phyloP scores from a whole-genome alignment of 1,284 basidiomycete species.

The Blastosporella zonata region DNA sequence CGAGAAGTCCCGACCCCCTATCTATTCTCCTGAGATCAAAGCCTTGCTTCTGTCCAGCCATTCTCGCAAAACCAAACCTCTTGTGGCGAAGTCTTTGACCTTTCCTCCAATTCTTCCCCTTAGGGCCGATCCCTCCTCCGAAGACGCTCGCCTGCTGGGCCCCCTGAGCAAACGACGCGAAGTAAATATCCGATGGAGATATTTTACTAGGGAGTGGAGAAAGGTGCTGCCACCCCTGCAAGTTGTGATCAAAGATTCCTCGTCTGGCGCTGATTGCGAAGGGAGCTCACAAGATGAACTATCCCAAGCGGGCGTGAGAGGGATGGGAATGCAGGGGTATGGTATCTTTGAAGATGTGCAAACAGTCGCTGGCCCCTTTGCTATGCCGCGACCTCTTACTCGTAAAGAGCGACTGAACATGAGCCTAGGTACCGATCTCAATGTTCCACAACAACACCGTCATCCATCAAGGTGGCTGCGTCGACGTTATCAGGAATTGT shows the following conservation, averaged over 20 bases:
- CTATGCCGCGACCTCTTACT: slow-evolving; percentile 24
- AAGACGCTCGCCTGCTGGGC: slow-evolving; percentile 59
- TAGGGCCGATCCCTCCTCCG: slow-evolving; percentile 54
- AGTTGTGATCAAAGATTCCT: slow-evolving; percentile 29
- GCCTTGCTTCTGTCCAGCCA: slow-evolving; percentile 55
- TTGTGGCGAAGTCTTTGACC: slow-evolving; percentile 37
- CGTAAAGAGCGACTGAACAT: slow-evolving; percentile 29
- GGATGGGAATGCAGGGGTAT: slow-evolving; percentile 43
- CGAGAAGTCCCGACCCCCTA: slow-evolving; percentile 57
- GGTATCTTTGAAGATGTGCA: slow-evolving; percentile 48
- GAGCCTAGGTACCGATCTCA: not conserved
- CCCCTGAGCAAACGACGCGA: slow-evolving; percentile 68
- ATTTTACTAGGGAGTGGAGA: slow-evolving; percentile 51
- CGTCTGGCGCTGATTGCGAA: not conserved
- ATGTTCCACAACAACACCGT: slow-evolving; percentile 8
- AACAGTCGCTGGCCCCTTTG: slow-evolving; percentile 38
- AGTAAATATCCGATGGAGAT: slow-evolving; percentile 69
- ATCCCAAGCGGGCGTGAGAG: slow-evolving; percentile 18
- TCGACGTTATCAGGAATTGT: slow-evolving; percentile 59
- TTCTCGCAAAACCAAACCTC: slow-evolving; percentile 46
- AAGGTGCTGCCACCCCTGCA: slow-evolving; percentile 61
- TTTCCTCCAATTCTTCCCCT: slow-evolving; percentile 55
- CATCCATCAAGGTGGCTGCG: slow-evolving; percentile 60
- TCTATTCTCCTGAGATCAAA: slow-evolving; percentile 57
- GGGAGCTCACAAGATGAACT: slow-evolving; percentile 5